Conservation (phyloP, 2,329 filamentous ascomycete species). For the Fusarium sp. region DNA sequence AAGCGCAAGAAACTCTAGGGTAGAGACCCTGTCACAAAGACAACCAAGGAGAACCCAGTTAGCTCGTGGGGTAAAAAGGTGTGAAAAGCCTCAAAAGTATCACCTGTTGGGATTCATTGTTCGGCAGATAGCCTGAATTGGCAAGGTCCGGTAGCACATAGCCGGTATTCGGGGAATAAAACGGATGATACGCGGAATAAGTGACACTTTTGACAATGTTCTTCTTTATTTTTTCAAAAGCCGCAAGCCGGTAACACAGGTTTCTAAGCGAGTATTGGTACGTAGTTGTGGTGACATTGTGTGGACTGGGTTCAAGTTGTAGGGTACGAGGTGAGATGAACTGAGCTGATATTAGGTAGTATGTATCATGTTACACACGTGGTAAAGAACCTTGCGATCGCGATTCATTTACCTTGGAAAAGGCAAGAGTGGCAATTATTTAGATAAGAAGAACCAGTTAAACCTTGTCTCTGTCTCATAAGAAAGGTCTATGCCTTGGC, state of each 20-base stretch:
- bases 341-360: not conserved
- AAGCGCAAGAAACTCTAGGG: constrained; percentile 16
- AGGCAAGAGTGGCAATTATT: not conserved
- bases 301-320: not conserved
- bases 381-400: not conserved
- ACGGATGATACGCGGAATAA: not conserved
- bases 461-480: constrained; percentile 1
- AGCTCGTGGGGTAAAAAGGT: constrained; percentile 28
- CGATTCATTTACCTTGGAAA: constrained; percentile 1
- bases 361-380: constrained; percentile 1
- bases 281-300: not conserved
- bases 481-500: not conserved
- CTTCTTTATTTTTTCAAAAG: not conserved
- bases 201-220: not conserved
- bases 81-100: not conserved
- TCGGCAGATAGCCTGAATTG: constrained; percentile 9
- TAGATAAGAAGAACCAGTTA: not conserved
- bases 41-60: not conserved
- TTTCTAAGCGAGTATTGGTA: not conserved
- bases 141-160: not conserved
- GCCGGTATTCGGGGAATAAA: constrained; percentile 9
- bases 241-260: not conserved
- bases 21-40: not conserved
- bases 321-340: not conserved
- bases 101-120: not conserved